A percentile compares a stretch with the other conserved stretches of the same genome.
phyloP scores from a whole-genome alignment of 169 alveolate genomes.

The Eimeria mitis region DNA sequence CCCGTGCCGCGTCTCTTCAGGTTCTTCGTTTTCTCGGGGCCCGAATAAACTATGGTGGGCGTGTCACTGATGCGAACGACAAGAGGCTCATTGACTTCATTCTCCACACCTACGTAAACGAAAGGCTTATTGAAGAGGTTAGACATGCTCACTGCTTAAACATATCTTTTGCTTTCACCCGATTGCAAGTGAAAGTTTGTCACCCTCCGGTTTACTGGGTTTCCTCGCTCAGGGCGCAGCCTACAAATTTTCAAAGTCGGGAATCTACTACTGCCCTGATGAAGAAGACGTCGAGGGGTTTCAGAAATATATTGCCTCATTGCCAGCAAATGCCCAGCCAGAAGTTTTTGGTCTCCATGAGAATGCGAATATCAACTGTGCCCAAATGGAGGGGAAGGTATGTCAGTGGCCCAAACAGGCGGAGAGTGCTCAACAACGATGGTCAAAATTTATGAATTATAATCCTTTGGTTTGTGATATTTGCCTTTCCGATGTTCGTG shows the following conservation, averaged over 20 bases:
- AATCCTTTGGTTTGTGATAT: neutral
- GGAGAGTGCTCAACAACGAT: neutral
- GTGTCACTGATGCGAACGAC: slow-evolving; percentile 98
- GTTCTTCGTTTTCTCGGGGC: slow-evolving; percentile 96
- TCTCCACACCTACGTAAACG: slow-evolving; percentile 65
- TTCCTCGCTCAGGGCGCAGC: slow-evolving; percentile 77
- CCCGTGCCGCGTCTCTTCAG: neutral
- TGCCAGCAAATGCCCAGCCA: slow-evolving; percentile 95
- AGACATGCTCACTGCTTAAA: neutral
- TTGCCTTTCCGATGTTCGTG: neutral
- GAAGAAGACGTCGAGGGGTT: slow-evolving; percentile 93
- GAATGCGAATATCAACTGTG: slow-evolving; percentile 95
- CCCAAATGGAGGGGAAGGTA: slow-evolving; percentile 92
- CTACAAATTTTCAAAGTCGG: slow-evolving; percentile 93
- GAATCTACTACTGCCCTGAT: slow-evolving; percentile 93
- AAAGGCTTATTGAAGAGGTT: slow-evolving; percentile 68
- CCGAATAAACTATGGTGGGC: slow-evolving; percentile 98
- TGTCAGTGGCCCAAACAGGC: neutral
- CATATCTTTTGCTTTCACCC: neutral
- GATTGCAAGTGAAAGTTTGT: neutral
- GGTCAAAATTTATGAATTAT: neutral
- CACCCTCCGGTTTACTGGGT: neutral
- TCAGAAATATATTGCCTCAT: slow-evolving; percentile 90
- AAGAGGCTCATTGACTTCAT: slow-evolving; percentile 87
- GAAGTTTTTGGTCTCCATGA: slow-evolving; percentile 98